These are phyloP conservation scores for Lichtheimia ornata DNA, from an alignment of 371 early-diverging fungal species.

Conservation along the genomic window DNA sequence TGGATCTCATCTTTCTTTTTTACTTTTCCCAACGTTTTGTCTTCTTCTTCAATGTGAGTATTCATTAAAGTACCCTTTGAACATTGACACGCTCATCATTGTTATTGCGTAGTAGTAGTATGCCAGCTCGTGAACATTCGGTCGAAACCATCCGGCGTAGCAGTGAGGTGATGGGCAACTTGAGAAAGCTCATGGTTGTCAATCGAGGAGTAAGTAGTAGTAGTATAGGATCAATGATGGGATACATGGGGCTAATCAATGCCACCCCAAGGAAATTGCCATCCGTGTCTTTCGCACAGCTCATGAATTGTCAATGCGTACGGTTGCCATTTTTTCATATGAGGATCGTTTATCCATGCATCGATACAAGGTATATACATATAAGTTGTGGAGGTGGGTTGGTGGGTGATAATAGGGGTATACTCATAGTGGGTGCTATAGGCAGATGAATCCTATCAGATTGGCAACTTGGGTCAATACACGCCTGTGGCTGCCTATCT, in stretches of 20 bases:
- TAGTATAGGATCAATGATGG: too few relatives aligned
- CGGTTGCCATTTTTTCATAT: constrained; percentile 87
- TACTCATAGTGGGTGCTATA: constrained; percentile 16
- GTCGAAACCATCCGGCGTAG: constrained; percentile 67
- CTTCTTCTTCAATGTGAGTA: too few relatives aligned
- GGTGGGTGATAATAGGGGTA: neutral
- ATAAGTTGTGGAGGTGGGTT: neutral
- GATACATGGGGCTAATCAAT: too few relatives aligned
- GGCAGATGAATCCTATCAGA: constrained; percentile 94
- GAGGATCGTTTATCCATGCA: constrained; percentile 94
- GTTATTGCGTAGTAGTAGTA: neutral
- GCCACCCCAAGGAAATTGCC: constrained; percentile 76
- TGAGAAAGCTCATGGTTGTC: constrained; percentile 63
- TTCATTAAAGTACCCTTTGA: too few relatives aligned
- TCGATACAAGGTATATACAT: constrained; percentile 74
- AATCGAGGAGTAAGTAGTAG: constrained; percentile 63
- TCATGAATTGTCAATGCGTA: constrained; percentile 87
- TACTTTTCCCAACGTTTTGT: neutral
- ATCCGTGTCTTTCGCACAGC: constrained; percentile 91
- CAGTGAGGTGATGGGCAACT: constrained; percentile 50
- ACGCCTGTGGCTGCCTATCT: constrained; percentile 94
- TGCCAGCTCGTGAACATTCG: constrained; percentile 55
- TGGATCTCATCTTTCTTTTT: constrained; percentile 3
- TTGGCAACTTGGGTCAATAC: constrained; percentile 77
- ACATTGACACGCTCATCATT: neutral